Evolutionary conservation across 345 rosid species (phyloP), one percentile per base, ranked within the genome.

Genomic region (Fremontodendron californicum): DNA sequence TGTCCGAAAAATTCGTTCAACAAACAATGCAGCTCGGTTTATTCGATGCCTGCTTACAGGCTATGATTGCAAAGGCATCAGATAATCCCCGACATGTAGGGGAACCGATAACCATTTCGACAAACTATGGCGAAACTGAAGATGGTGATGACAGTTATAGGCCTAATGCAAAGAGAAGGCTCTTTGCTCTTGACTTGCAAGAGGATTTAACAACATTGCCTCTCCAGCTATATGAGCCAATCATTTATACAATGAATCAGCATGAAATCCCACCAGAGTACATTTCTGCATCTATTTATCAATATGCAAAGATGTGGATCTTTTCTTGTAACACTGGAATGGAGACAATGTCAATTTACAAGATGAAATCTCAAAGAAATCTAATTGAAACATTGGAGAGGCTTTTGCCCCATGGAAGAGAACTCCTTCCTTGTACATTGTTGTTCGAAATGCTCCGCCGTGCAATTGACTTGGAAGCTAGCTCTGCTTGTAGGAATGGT

Each of bases 161-260:
- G 81, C 95, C 97, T 68, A 89, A 82, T 84, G 90, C 96, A 11
- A 88, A 94, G 86, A 87, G 89, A 71, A 85, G 86, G 78, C 88
- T 94, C 35, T 93, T 91, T 55, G 80, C 45, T 78, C 78, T 69
- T 8, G 90, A 88, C 49, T 85, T 91, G 90, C 81, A 86, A 67
- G 91, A 94, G 75, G 93, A 90, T 84, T 78, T 92, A 73, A 77
- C 86, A 23, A 80, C 84, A 42, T 80, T 94, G 68, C 77, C 96
- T 23, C 87, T 91, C 65, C 86, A 74, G 78, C 80, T 92, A 61
- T 94, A 87, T 27, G 88, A 88, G 49, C 84, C 83, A 0, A 45
- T 85, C 31, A 85, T 89, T 63, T 72, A 75, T 0, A 82, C 81
- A 63, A 78, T 85, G 83, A 85, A 81, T 57, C 80, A 81, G 75